These are phyloP conservation scores for Penicillium sp. DNA, from an alignment of 2,329 filamentous ascomycete species.

Conservation along the genomic window DNA sequence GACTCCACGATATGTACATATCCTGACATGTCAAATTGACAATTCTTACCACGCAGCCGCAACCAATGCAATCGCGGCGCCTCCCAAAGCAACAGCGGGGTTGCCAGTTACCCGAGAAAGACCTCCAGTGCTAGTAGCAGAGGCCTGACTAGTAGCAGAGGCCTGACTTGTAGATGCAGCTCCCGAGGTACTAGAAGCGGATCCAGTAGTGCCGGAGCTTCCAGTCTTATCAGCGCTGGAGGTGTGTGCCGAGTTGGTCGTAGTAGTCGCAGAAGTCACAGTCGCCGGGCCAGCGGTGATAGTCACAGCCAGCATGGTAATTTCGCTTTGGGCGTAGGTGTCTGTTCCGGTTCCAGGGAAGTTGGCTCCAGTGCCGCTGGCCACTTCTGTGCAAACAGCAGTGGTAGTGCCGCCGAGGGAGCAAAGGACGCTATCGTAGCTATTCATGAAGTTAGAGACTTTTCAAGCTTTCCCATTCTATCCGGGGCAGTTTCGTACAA, in stretches of 20 bases:
- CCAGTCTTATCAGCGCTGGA: neutral
- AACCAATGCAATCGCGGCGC: conserved; percentile 2
- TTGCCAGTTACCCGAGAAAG: conserved; percentile 7
- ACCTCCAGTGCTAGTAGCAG: conserved; percentile 6
- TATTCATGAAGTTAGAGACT: neutral
- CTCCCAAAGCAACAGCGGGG: neutral
- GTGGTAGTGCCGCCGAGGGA: conserved; percentile 15
- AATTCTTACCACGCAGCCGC: neutral
- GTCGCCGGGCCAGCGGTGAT: conserved; percentile 17
- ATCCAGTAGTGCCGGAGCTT: neutral
- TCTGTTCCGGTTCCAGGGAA: conserved; percentile 13
- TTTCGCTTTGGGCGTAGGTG: conserved; percentile 7
- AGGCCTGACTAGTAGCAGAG: neutral
- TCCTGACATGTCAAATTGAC: neutral
- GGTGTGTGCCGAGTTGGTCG: neutral
- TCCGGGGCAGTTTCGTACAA: conserved; percentile 5
- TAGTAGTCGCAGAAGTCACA: neutral
- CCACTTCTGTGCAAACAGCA: conserved; percentile 17
- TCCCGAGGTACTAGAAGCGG: neutral
- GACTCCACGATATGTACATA: neutral
- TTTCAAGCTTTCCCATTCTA: neutral
- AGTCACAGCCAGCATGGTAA: conserved; percentile 20
- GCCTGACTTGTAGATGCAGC: neutral
- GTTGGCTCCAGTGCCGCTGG: conserved; percentile 13
- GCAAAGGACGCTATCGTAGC: conserved; percentile 17